Evolutionary conservation across 2,329 filamentous ascomycete genomes (phyloP).

Genomic region (Fusarium pseudograminearum): DNA sequence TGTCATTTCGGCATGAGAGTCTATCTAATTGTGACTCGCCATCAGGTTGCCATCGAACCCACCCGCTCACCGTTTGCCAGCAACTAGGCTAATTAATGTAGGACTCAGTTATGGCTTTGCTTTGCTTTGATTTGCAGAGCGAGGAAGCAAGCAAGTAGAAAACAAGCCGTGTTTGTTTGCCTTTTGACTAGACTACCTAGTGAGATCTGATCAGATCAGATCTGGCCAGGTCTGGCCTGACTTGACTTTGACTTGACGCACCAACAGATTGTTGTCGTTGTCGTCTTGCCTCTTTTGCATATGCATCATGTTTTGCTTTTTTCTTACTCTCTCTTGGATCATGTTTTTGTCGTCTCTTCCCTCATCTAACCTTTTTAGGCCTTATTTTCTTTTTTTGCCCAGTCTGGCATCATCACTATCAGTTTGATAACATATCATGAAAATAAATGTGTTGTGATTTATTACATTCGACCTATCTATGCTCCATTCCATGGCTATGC

Average conservation of each 20-base stretch:
- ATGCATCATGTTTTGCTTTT: not conserved
- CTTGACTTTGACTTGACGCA: not conserved
- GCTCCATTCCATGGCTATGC: constrained; percentile 18
- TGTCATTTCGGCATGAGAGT: constrained; percentile 31
- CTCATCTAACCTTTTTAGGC: constrained; percentile 12
- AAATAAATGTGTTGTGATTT: constrained; percentile 29
- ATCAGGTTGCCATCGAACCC: constrained; percentile 5
- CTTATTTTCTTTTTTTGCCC: constrained; percentile 10
- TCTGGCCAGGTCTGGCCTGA: not conserved
- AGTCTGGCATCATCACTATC: not conserved
- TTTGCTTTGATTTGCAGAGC: constrained; percentile 5
- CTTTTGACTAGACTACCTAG: not conserved
- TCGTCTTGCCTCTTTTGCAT: constrained; percentile 12
- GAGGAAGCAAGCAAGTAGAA: not conserved
- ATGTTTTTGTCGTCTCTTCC: constrained; percentile 22
- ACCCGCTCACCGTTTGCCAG: constrained; percentile 15
- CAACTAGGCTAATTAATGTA: not conserved
- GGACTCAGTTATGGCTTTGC: constrained; percentile 7
- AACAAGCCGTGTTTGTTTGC: constrained; percentile 10
- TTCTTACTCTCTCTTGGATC: constrained; percentile 3
- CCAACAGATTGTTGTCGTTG: not conserved
- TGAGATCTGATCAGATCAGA: not conserved
- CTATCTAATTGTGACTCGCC: constrained; percentile 26
- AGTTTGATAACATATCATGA: constrained; percentile 15
- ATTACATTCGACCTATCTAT: constrained; percentile 13